Conservation (phyloP, 1,284 basidiomycete species). For the Schizophyllum amplum region DNA sequence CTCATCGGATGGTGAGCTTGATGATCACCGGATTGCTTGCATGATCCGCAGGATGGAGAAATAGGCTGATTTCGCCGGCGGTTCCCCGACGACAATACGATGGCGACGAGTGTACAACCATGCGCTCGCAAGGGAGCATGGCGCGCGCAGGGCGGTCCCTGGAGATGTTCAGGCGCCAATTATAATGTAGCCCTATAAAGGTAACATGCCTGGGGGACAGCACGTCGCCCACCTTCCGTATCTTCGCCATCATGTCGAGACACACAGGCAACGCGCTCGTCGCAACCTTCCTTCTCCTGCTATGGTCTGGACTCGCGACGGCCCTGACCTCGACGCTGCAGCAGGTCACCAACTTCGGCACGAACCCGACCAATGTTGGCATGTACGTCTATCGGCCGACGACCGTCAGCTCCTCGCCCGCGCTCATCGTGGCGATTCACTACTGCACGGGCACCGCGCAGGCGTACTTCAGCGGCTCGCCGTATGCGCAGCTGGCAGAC, state of each 20-base stretch:
- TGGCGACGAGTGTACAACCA: background rate
- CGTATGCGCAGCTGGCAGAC: conserved; percentile 39
- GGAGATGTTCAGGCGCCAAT: background rate
- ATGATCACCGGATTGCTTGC: background rate
- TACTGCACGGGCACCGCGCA: conserved; percentile 44
- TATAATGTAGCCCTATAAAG: background rate
- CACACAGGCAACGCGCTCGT: background rate
- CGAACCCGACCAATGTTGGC: conserved; percentile 43
- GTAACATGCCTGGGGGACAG: background rate
- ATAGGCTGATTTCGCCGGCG: background rate
- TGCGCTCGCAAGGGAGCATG: too few species aligned
- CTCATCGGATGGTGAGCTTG: background rate
- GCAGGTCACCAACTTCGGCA: conserved; percentile 32
- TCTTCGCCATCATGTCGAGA: background rate
- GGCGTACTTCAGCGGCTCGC: conserved; percentile 41
- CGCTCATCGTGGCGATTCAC: conserved; percentile 45
- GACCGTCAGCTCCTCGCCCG: conserved; percentile 29
- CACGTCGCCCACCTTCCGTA: background rate
- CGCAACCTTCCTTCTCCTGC: background rate
- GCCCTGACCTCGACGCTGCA: conserved; percentile 23
- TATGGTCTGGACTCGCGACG: conserved; percentile 8
- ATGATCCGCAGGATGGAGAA: background rate
- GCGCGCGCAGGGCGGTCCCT: too few species aligned
- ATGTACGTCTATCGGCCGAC: conserved; percentile 36
- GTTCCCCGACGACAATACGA: background rate